A percentile compares a stretch with the other conserved stretches of the same genome.
phyloP scores from a whole-genome alignment of 345 rosid genomes.

The Microcos paniculata region DNA sequence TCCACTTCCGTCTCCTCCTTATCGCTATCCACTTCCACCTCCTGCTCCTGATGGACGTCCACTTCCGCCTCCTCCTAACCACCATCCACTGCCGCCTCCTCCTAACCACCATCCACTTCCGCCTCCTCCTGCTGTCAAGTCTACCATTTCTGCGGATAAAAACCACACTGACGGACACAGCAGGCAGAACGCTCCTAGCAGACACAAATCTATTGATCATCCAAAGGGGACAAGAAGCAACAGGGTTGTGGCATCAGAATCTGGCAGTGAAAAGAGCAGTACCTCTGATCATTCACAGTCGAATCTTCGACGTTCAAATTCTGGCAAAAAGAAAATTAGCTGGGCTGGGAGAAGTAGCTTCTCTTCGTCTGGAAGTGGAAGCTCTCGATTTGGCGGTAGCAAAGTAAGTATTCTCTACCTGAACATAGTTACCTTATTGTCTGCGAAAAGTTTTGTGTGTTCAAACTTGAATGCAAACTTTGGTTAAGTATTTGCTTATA shows the following conservation, averaged over 20 bases:
- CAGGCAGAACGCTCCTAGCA: not conserved
- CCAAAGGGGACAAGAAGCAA: conserved; percentile 17
- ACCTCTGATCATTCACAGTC: conserved; percentile 24
- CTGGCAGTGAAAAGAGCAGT: conserved; percentile 26
- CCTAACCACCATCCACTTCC: conserved; percentile 8
- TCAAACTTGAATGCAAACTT: too few relatives aligned
- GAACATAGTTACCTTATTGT: not conserved
- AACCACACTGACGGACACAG: not conserved
- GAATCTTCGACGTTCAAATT: conserved; percentile 13
- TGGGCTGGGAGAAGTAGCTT: conserved; percentile 15
- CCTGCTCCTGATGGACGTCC: too few relatives aligned
- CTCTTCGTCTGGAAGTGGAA: conserved; percentile 22
- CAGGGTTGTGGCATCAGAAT: conserved; percentile 19
- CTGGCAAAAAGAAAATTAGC: conserved; percentile 14
- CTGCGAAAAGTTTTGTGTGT: too few relatives aligned
- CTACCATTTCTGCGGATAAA: not conserved
- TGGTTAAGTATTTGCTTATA: too few relatives aligned
- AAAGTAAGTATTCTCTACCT: conserved; percentile 14
- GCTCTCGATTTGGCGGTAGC: conserved; percentile 15
- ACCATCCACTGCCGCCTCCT: too few relatives aligned
- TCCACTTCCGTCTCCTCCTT: too few relatives aligned
- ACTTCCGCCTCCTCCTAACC: too few relatives aligned
- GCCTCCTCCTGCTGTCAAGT: not conserved
- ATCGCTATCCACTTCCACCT: too few relatives aligned
- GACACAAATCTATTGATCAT: not conserved